Conservation (phyloP, 192 early-diverging fungal species). For the Coemansia sp. region DNA sequence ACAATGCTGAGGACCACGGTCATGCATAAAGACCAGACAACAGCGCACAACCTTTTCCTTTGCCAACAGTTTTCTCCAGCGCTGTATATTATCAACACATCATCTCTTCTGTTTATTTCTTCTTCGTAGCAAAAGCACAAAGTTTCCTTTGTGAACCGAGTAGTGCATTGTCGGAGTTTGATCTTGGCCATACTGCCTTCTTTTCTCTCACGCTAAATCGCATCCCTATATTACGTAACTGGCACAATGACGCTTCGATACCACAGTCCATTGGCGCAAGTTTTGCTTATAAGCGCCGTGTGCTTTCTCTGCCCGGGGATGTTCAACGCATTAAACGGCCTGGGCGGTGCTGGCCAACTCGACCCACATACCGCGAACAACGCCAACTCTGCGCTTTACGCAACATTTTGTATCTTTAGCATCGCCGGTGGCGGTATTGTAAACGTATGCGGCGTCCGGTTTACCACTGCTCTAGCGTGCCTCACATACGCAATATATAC, state of each 20-base stretch:
- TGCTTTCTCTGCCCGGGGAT: conserved; percentile 81
- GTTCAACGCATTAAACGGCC: conserved; percentile 69
- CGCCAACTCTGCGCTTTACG: conserved; percentile 74
- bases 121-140: not conserved
- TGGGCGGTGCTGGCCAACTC: conserved; percentile 70
- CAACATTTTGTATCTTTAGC: conserved; percentile 73
- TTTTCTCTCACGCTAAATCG: not conserved
- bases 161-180: not conserved
- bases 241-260: conserved; percentile 41
- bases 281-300: conserved; percentile 68
- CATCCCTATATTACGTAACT: conserved; percentile 9
- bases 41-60: not conserved
- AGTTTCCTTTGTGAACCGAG: not conserved
- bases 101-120: not conserved
- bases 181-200: not conserved
- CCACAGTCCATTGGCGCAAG: conserved; percentile 66
- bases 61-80: not conserved
- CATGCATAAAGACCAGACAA: not conserved
- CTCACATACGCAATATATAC: conserved; percentile 72
- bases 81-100: not conserved
- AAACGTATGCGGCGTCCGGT: conserved; percentile 74
- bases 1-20: not conserved
- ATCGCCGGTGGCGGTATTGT: conserved; percentile 76
- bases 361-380: conserved; percentile 63
- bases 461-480: conserved; percentile 65